Conservation (phyloP, 306 rosid species). For the Glycine soja region DNA sequence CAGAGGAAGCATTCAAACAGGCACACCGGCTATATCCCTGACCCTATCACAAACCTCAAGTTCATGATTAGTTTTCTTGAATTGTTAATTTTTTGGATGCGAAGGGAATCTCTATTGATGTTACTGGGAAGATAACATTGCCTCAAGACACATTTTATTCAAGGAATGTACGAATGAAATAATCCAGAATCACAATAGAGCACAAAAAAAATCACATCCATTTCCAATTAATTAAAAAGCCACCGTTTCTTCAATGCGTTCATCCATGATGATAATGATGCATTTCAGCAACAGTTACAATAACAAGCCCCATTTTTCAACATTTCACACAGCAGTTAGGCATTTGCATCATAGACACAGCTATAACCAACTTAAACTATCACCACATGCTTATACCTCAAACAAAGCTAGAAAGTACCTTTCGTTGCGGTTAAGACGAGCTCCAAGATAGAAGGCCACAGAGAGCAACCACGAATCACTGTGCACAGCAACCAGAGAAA, state of each 20-base stretch:
- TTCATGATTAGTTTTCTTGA: not conserved
- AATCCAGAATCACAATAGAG: not conserved
- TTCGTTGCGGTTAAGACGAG: slow-evolving; percentile 91
- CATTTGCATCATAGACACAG: slow-evolving; percentile 11
- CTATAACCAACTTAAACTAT: not conserved
- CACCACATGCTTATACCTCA: slow-evolving; percentile 5
- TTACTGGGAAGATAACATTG: no score
- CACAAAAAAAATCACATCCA: not conserved
- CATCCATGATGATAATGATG: slow-evolving; percentile 1
- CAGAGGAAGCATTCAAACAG: not conserved
- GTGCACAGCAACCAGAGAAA: slow-evolving; percentile 94
- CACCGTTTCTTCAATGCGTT: not conserved
- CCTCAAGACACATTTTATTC: not conserved
- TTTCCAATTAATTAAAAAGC: not conserved
- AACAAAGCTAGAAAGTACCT: slow-evolving; percentile 59
- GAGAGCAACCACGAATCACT: slow-evolving; percentile 99
- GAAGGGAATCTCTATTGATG: no score
- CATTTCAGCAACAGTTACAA: slow-evolving; percentile 15
- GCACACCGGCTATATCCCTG: not conserved
- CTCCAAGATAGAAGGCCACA: slow-evolving; percentile 95
- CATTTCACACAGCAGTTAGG: not conserved
- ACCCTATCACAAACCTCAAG: slow-evolving; percentile 8
- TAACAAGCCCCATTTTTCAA: not conserved
- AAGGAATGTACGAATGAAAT: not conserved
- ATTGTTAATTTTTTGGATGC: no score